Percentiles rank a stretch among this genome's conserved stretches.
These are phyloP conservation scores for Dactylorhiza incarnata DNA, from an alignment of 106 monocot species.

Conservation along the genomic window DNA sequence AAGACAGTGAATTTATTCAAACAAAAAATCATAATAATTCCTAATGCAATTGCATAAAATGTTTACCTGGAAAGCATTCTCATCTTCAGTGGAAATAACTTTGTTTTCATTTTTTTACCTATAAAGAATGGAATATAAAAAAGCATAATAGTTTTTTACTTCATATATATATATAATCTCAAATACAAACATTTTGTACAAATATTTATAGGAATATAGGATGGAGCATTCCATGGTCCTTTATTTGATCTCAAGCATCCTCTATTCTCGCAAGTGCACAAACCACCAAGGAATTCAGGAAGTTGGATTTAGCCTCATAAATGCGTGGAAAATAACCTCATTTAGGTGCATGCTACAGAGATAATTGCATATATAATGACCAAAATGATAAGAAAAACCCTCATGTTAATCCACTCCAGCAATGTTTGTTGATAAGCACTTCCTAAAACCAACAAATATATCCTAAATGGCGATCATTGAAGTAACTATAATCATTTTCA, in stretches of 20 bases:
- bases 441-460: slow-evolving; percentile 55
- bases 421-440: slow-evolving; percentile 47
- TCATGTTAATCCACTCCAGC: slow-evolving; percentile 53
- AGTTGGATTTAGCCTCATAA: slow-evolving; percentile 46
- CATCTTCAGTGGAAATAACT: too few species aligned
- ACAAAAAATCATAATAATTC: neutral
- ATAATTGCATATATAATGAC: neutral
- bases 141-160: too few species aligned
- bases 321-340: neutral
- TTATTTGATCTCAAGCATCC: slow-evolving; percentile 74
- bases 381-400: slow-evolving; percentile 21
- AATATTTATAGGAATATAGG: too few species aligned
- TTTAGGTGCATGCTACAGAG: neutral
- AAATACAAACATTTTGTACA: too few species aligned
- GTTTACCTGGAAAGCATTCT: too few species aligned
- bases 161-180: too few species aligned
- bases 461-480: neutral
- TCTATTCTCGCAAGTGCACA: slow-evolving; percentile 58
- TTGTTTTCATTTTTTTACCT: too few species aligned
- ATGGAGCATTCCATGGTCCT: slow-evolving; percentile 82
- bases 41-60: neutral
- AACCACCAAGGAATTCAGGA: slow-evolving; percentile 84
- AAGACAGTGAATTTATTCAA: neutral
- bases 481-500: too few species aligned
- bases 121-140: too few species aligned